Percentiles rank a stretch among this genome's conserved stretches.
Evolutionary conservation across 805 yeast species (phyloP).

Genomic region (Clavispora phyllophila): DNA sequence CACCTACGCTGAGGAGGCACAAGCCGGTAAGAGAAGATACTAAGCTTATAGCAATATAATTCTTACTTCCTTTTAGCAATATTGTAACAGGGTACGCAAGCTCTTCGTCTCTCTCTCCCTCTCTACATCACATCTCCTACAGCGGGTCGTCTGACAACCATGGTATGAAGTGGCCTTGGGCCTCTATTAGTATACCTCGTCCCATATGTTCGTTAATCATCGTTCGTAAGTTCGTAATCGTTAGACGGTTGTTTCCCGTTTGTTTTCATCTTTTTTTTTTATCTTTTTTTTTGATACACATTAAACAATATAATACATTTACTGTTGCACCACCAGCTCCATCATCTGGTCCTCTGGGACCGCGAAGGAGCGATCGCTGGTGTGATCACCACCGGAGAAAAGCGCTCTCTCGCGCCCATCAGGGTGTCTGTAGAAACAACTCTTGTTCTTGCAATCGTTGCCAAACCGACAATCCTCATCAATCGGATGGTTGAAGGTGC

Average conservation of each 20-base stretch:
- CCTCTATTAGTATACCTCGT: background rate
- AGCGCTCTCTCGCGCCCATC: constrained; percentile 50
- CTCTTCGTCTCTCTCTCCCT: background rate
- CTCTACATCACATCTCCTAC: too few relatives aligned
- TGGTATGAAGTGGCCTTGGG: background rate
- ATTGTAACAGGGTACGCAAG: too few relatives aligned
- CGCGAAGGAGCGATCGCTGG: constrained; percentile 67
- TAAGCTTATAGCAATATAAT: constrained; percentile 31
- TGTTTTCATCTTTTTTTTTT: constrained; percentile 4
- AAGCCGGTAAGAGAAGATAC: constrained; percentile 67
- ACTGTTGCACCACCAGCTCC: constrained; percentile 55
- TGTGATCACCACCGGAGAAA: constrained; percentile 25
- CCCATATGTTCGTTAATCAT: too few relatives aligned
- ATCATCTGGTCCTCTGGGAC: constrained; percentile 68
- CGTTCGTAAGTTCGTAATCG: background rate
- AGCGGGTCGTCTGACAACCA: too few relatives aligned
- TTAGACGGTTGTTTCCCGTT: background rate
- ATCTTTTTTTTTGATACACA: constrained; percentile 7
- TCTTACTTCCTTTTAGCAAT: background rate
- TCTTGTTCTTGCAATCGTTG: constrained; percentile 61
- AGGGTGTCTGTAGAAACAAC: constrained; percentile 77
- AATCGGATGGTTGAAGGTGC: constrained; percentile 79
- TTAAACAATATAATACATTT: background rate
- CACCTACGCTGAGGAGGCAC: constrained; percentile 77
- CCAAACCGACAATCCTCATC: constrained; percentile 79